These are phyloP conservation scores for Endotrypanum monterogeii DNA, from an alignment of 208 protist genomes.

Conservation along the genomic window DNA sequence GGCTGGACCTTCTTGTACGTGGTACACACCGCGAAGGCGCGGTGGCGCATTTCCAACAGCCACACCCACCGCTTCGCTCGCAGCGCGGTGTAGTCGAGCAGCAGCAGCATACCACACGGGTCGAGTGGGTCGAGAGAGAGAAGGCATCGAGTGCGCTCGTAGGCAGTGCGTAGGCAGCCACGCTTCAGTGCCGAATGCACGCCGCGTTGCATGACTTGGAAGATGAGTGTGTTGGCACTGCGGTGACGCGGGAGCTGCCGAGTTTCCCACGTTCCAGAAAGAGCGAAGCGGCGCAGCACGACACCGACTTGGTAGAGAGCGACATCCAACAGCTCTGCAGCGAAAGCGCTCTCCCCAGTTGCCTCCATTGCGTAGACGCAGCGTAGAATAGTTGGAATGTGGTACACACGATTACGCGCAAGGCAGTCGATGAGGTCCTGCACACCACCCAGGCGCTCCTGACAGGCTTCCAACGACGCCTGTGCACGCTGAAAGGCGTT, in stretches of 20 bases:
- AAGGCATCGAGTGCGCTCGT: constrained; percentile 63
- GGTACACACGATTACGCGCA: constrained; percentile 50
- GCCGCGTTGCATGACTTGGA: constrained; percentile 55
- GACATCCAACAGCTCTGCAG: constrained; percentile 70
- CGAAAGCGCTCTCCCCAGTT: constrained; percentile 52
- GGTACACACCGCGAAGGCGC: constrained; percentile 8
- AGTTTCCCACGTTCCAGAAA: constrained; percentile 57
- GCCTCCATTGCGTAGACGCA: constrained; percentile 62
- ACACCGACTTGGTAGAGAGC: constrained; percentile 81
- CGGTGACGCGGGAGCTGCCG: constrained; percentile 42
- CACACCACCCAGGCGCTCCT: constrained; percentile 34
- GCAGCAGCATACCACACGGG: constrained; percentile 58
- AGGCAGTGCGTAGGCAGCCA: constrained; percentile 74
- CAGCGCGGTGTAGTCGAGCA: constrained; percentile 82
- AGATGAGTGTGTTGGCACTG: constrained; percentile 52
- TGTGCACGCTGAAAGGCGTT: constrained; percentile 53
- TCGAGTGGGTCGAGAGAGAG: constrained; percentile 81
- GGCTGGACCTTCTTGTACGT: not conserved
- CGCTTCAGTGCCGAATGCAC: constrained; percentile 71
- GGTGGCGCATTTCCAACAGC: constrained; percentile 62
- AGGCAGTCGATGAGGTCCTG: constrained; percentile 66
- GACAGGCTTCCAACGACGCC: constrained; percentile 32
- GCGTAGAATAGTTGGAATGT: constrained; percentile 81
- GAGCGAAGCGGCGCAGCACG: constrained; percentile 55
- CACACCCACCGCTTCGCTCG: constrained; percentile 79